These are phyloP conservation scores for Marasmius fiardii DNA, from an alignment of 1,284 basidiomycete species.

Conservation along the genomic window DNA sequence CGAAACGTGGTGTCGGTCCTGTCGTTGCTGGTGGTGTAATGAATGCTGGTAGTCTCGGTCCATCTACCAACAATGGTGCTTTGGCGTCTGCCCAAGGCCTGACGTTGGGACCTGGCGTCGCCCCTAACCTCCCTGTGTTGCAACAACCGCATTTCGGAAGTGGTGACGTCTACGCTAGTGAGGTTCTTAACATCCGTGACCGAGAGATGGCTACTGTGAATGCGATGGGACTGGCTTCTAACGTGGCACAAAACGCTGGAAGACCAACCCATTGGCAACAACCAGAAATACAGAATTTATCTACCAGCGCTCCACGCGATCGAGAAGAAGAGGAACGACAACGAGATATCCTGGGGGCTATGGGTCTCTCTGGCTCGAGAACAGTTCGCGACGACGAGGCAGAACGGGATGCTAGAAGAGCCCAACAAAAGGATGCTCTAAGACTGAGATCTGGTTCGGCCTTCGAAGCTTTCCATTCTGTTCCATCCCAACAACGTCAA, in stretches of 20 bases:
- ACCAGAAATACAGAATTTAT: not conserved
- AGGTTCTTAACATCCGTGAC: conserved; percentile 19
- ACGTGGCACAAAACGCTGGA: not conserved
- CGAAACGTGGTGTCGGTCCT: conserved; percentile 82
- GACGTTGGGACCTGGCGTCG: not conserved
- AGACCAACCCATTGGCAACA: not conserved
- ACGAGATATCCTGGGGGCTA: conserved; percentile 1
- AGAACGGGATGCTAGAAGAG: conserved; percentile 29
- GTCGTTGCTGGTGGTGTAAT: conserved; percentile 27
- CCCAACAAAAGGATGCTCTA: conserved; percentile 37
- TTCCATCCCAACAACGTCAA: conserved; percentile 36
- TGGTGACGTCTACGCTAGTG: not conserved
- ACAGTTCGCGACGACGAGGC: conserved; percentile 35
- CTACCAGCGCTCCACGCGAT: conserved; percentile 13
- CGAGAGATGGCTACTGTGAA: conserved; percentile 28
- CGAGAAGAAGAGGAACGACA: conserved; percentile 14
- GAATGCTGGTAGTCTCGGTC: conserved; percentile 19
- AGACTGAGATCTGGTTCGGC: conserved; percentile 31
- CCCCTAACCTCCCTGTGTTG: not conserved
- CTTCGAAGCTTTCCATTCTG: conserved; percentile 76
- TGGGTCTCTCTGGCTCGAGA: conserved; percentile 5
- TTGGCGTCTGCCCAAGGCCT: conserved; percentile 21
- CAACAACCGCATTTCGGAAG: conserved; percentile 17
- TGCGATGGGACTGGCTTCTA: conserved; percentile 33
- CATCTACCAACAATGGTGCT: conserved; percentile 18